These are phyloP conservation scores for Backusella parvicylindrica DNA, from an alignment of 192 early-diverging fungal species.

Conservation along the genomic window DNA sequence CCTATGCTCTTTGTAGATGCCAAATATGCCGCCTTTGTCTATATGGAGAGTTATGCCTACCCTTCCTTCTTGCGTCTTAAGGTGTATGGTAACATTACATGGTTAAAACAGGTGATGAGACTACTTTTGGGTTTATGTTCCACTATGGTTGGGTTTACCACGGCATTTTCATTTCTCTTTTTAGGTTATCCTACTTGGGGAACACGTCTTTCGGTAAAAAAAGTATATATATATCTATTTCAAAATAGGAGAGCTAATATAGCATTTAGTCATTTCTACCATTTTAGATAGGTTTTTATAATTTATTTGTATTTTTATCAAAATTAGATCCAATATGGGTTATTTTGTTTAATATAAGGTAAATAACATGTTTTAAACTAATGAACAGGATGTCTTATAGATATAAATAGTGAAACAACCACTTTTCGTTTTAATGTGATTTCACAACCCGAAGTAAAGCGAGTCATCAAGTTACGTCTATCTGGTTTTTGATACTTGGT, in stretches of 20 bases:
- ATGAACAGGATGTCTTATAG: background rate
- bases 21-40: constrained; percentile 44
- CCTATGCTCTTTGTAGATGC: constrained; percentile 51
- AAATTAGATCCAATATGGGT: constrained; percentile 38
- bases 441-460: constrained; percentile 21
- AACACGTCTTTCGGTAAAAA: constrained; percentile 46
- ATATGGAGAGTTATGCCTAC: constrained; percentile 47
- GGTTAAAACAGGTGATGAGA: constrained; percentile 39
- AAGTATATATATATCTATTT: no score
- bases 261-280: constrained; percentile 32
- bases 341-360: constrained; percentile 33
- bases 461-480: constrained; percentile 18
- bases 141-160: constrained; percentile 47
- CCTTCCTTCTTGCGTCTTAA: constrained; percentile 51
- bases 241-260: no score
- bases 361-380: background rate
- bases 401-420: constrained; percentile 28
- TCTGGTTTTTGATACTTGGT: constrained; percentile 21
- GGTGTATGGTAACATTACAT: constrained; percentile 51
- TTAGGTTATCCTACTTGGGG: constrained; percentile 38
- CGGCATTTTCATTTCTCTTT: constrained; percentile 48
- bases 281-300: constrained; percentile 36
- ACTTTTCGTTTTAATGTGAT: constrained; percentile 33
- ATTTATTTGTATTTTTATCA: constrained; percentile 31
- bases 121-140: constrained; percentile 43